Conservation (phyloP, 192 early-diverging fungal species). For the Backusella mclennaniae region DNA sequence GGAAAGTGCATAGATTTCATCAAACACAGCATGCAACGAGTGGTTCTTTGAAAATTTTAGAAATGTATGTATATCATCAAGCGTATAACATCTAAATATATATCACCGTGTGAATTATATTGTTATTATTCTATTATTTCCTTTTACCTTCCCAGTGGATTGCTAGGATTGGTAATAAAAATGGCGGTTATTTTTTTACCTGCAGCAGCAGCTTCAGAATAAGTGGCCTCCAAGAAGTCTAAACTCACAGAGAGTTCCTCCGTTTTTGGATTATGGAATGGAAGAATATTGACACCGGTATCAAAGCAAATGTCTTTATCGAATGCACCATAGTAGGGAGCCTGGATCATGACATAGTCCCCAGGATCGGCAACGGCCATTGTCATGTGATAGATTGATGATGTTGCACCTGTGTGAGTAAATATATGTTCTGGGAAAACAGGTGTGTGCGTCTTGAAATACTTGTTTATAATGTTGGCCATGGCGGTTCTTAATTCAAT, state of each 20-base stretch:
- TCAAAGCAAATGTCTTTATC: slow-evolving; percentile 55
- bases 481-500: slow-evolving; percentile 52
- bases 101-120: too few relatives aligned
- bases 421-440: slow-evolving; percentile 55
- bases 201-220: slow-evolving; percentile 41
- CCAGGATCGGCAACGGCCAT: slow-evolving; percentile 65
- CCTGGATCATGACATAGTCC: slow-evolving; percentile 71
- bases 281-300: slow-evolving; percentile 51
- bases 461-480: slow-evolving; percentile 62
- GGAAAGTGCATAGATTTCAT: slow-evolving; percentile 82
- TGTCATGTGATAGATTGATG: slow-evolving; percentile 62
- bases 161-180: slow-evolving; percentile 73
- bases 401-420: slow-evolving; percentile 65
- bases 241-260: slow-evolving; percentile 36
- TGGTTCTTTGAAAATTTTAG: slow-evolving; percentile 63
- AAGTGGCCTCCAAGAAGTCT: slow-evolving; percentile 46
- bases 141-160: slow-evolving; percentile 61
- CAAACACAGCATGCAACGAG: slow-evolving; percentile 65
- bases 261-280: slow-evolving; percentile 45
- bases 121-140: too few relatives aligned
- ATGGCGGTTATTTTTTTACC: slow-evolving; percentile 56
- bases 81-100: slow-evolving; percentile 50
- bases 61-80: slow-evolving; percentile 48
- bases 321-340: slow-evolving; percentile 79
- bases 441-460: slow-evolving; percentile 50